These are phyloP conservation scores for Odontarrhena argentea DNA, from an alignment of 345 rosid species.

Conservation along the genomic window DNA sequence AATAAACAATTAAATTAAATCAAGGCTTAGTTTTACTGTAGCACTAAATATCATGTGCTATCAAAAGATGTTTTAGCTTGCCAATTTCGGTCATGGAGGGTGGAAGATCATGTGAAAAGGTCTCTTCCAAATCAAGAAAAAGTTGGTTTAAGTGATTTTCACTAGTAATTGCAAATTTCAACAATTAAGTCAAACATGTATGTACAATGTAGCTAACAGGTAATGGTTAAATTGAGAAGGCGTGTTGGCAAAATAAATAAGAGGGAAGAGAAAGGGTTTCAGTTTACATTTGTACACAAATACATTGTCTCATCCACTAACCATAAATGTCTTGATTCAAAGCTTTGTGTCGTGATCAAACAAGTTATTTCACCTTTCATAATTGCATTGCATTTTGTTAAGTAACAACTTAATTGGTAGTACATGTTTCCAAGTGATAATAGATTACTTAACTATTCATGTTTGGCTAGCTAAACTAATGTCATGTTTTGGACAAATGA, in stretches of 20 bases:
- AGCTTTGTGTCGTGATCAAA: background rate
- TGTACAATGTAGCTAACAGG: constrained; percentile 1
- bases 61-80: background rate
- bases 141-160: constrained; percentile 18
- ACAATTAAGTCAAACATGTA: constrained; percentile 8
- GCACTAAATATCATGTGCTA: too few relatives aligned
- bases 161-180: constrained; percentile 15
- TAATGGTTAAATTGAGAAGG: constrained; percentile 7
- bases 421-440: too few relatives aligned
- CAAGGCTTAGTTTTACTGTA: too few relatives aligned
- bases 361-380: background rate
- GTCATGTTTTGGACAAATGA: too few relatives aligned
- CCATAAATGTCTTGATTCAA: constrained; percentile 3
- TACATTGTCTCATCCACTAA: constrained; percentile 21
- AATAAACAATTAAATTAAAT: too few relatives aligned
- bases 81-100: background rate
- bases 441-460: too few relatives aligned
- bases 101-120: constrained; percentile 27
- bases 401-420: background rate
- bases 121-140: constrained; percentile 11
- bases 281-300: background rate
- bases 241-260: constrained; percentile 10
- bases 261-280: background rate
- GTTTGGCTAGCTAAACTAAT: too few relatives aligned
- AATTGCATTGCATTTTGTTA: background rate